Evolutionary conservation across 495 filamentous ascomycete species (phyloP), one percentile per base, ranked within the genome.

Genomic region (Penicillium parvum): DNA sequence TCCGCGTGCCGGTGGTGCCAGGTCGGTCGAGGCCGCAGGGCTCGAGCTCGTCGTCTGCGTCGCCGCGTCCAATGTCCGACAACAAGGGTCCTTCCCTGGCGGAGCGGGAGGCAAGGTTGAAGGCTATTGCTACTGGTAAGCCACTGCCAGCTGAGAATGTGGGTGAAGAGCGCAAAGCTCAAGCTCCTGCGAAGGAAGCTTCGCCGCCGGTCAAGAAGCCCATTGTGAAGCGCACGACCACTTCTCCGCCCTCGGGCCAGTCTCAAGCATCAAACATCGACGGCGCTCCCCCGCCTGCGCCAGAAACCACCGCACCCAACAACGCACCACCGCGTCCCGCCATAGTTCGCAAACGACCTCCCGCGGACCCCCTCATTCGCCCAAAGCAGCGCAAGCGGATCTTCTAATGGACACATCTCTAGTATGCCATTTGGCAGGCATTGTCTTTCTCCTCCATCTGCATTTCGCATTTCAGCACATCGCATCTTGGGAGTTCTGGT

Each of bases 311-410:
- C 22, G 32, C 16, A 12, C 20, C 12, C 18, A 9, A 17, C 12
- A 26, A 30, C 10, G n/a, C 54, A 5, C 45, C 54, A 12, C 33
- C 45, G 6, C 61, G 61, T 12, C 58, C 49, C 10, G 41, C 49
- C 23, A 32, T 57, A 3, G 44, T 63, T 23, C 60, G 61, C 15
- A 68, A 66, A 37, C 53, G 68, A 34, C 52, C 62, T 5, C 41
- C 60, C 10, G 61, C 60, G 2, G 67, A 52, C 43, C 48, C 70
- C 2, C 70, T 73, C 48, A 66, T 71, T 28, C 68, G 63, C 15
- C 62, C 64, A 7, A 71, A 68, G 44, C 64, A 69, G 43, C 64
- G 61, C 12, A 65, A 54, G 36, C 64, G 55, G 6, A 27, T 61
- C 18, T 32, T 40, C 7, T 61, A 36, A 51, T 32, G 10, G 22